Evolutionary conservation across 2,329 filamentous ascomycete genomes (phyloP).

Genomic region (Pyrenophora seminiperda): DNA sequence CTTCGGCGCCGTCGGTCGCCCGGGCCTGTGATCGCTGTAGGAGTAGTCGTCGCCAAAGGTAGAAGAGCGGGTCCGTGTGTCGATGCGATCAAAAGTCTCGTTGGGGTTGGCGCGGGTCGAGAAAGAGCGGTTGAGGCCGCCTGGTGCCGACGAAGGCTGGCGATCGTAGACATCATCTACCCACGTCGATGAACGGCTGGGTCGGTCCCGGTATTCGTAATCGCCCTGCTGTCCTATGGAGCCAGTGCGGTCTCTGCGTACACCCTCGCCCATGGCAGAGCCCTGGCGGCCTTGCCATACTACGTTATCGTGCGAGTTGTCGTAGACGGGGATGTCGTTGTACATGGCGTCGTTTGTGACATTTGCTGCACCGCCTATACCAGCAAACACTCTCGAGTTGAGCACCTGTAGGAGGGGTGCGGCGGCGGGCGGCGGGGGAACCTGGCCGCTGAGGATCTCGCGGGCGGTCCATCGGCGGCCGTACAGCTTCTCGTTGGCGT

Average conservation of each 20-base stretch:
- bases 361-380: slow-evolving; percentile 55
- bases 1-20: slow-evolving; percentile 84
- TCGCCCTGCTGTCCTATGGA: slow-evolving; percentile 47
- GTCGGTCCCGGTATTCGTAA: slow-evolving; percentile 61
- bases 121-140: slow-evolving; percentile 54
- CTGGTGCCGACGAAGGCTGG: slow-evolving; percentile 39
- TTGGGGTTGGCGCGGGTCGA: slow-evolving; percentile 56
- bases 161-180: slow-evolving; percentile 76
- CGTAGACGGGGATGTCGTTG: slow-evolving; percentile 91
- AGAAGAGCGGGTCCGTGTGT: slow-evolving; percentile 46
- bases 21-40: slow-evolving; percentile 68
- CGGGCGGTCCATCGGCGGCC: slow-evolving; percentile 78
- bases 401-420: slow-evolving; percentile 83
- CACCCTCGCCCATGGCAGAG: slow-evolving; percentile 71
- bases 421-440: slow-evolving; percentile 79
- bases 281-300: slow-evolving; percentile 81
- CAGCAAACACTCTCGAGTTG: slow-evolving; percentile 82
- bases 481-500: slow-evolving; percentile 97
- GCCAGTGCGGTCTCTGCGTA: slow-evolving; percentile 57
- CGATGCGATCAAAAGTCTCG: slow-evolving; percentile 57
- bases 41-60: slow-evolving; percentile 57
- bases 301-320: slow-evolving; percentile 78
- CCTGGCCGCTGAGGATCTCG: slow-evolving; percentile 78
- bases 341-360: slow-evolving; percentile 58
- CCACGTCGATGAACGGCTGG: slow-evolving; percentile 72